Base-by-base conservation (phyloP, 2,329 filamentous ascomycete species). In the Microsporum audouinii region DNA sequence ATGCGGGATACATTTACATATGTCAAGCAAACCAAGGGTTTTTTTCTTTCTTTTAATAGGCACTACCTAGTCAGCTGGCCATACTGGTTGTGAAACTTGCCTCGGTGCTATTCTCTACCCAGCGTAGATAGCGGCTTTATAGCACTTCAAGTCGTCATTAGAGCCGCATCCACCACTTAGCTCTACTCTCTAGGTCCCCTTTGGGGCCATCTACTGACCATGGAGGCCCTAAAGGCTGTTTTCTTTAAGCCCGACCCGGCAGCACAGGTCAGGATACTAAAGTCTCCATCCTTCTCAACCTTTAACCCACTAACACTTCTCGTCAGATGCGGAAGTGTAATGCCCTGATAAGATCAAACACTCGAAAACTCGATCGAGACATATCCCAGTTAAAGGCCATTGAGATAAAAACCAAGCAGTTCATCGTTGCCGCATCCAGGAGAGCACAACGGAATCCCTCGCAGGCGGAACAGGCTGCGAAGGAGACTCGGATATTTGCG, bases 181-280 rank as follows among this genome's bases (percentile, higher is more conserved):
- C 12, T 8, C 51, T 34, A 6, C 51, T 36, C 51, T 31, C 8
- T 14, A 23, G 33, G 31, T n/a, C 14, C 29, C 51, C 17, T 7
- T 23, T 23, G 17, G 17, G 51, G 31, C 14, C 31, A 12, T 55
- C 31, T 57, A 12, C 36, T 17, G 2, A 75, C 68, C 70, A 97
- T 97, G 94, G 90, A 97, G 79, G 83, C 88, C 49, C 80, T 97
- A 72, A 89, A 85, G 74, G 81, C 87, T 62, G 85, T 96, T 70
- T 92, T 97, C 77, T 90, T 86, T 75, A 92, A 90, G 76, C 92
- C 94, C 41, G 91, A 95, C 71, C 94, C 94, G 51, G 88, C 95
- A 75, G 88, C 88, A 65, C 92, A 99, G 82, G 92, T n/a, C 5
- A 43, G 5, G 96, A 79, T 66, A 80, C 33, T 58, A 31, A 58